phyloP scores from a whole-genome alignment of 116 monocot species.

The Zostera marina region DNA sequence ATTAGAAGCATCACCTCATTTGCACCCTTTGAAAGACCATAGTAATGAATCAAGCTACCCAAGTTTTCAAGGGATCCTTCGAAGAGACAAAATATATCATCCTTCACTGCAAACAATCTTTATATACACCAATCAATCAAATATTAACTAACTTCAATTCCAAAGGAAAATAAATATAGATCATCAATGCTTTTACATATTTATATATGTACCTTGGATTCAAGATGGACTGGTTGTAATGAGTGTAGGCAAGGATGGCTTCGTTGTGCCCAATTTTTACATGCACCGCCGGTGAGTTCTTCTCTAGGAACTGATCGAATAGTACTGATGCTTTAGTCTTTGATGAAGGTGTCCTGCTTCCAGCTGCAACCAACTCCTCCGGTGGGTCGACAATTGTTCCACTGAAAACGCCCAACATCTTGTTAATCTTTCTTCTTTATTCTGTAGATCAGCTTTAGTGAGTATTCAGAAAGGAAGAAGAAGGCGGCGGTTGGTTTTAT shows the following conservation, averaged over 20 bases:
- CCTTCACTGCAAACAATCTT: constrained; percentile 74
- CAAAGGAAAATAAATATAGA: not conserved
- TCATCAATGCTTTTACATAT: not conserved
- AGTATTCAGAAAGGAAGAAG: not conserved
- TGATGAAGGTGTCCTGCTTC: constrained; percentile 85
- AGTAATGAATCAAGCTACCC: constrained; percentile 31
- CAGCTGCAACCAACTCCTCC: constrained; percentile 74
- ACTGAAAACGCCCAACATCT: constrained; percentile 90
- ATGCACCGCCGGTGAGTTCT: constrained; percentile 26
- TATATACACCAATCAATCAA: not conserved
- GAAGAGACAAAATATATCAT: constrained; percentile 75
- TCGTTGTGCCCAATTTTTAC: constrained; percentile 32
- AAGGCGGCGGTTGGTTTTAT: not conserved
- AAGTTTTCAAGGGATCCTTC: constrained; percentile 62
- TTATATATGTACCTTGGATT: constrained; percentile 33
- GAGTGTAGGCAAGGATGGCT: constrained; percentile 54
- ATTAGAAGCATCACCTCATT: constrained; percentile 74
- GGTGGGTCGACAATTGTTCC: constrained; percentile 66
- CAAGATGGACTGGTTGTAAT: constrained; percentile 38
- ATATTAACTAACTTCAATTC: not conserved
- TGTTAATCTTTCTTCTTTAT: constrained; percentile 1
- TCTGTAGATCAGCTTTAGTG: not conserved
- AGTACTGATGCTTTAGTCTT: constrained; percentile 69
- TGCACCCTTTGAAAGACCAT: constrained; percentile 63
- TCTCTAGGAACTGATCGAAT: constrained; percentile 34